Evolutionary conservation across 805 yeast genomes (phyloP).

Genomic region (Scheffersomyces ergatensis): DNA sequence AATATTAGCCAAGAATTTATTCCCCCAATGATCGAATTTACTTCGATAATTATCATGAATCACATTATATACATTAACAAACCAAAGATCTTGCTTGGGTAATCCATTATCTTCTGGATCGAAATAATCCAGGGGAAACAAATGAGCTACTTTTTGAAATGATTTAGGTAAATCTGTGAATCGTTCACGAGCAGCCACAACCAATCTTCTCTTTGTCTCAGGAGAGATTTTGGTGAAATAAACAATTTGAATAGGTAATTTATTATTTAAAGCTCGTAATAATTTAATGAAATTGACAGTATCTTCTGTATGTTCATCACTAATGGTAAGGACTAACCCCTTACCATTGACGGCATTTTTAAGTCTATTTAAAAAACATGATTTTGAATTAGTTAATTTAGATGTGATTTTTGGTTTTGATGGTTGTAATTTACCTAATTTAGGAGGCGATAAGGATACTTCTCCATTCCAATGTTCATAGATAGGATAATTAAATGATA

Average conservation of each 20-base stretch:
- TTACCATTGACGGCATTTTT: slow-evolving; percentile 24
- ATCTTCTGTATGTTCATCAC: slow-evolving; percentile 20
- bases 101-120: slow-evolving; percentile 16
- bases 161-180: slow-evolving; percentile 15
- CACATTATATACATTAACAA: slow-evolving; percentile 22
- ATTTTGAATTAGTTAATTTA: slow-evolving; percentile 8
- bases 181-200: slow-evolving; percentile 15
- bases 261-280: slow-evolving; percentile 25
- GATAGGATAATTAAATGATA: slow-evolving; percentile 34
- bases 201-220: slow-evolving; percentile 16
- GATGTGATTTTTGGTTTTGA: too few species aligned
- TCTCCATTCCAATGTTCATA: slow-evolving; percentile 42
- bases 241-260: slow-evolving; percentile 29
- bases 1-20: slow-evolving; percentile 44
- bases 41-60: slow-evolving; percentile 12
- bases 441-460: slow-evolving; percentile 16
- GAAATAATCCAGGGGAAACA: slow-evolving; percentile 12
- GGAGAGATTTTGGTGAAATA: slow-evolving; percentile 20
- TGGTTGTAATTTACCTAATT: not conserved
- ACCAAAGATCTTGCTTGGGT: slow-evolving; percentile 29
- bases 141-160: slow-evolving; percentile 16
- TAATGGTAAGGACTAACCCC: slow-evolving; percentile 30
- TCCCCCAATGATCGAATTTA: slow-evolving; percentile 41
- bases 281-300: slow-evolving; percentile 19
- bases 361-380: slow-evolving; percentile 25